Conservation (phyloP, 495 filamentous ascomycete genomes). For the Clohesyomyces aquaticus region DNA sequence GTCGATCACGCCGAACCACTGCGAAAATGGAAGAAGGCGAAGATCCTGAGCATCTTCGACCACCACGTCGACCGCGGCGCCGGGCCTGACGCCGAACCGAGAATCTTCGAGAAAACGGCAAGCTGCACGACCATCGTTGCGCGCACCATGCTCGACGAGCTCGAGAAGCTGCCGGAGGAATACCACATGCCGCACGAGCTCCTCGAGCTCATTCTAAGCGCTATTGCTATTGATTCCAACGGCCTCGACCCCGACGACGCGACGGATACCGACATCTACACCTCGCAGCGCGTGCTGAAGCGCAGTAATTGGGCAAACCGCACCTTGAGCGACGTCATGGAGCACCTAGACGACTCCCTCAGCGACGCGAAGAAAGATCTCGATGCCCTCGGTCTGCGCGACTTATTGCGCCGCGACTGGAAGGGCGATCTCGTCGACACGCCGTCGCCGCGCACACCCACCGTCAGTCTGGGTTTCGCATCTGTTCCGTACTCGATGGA, state of each 20-base stretch:
- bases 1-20: constrained; percentile 39
- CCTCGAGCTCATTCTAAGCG: constrained; percentile 40
- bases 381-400: constrained; percentile 31
- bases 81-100: constrained; percentile 31
- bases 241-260: constrained; percentile 26
- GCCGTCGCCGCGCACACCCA: constrained; percentile 36
- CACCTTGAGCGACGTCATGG: constrained; percentile 34
- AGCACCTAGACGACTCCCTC: constrained; percentile 39
- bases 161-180: constrained; percentile 37
- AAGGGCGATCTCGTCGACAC: constrained; percentile 41
- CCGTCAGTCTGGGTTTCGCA: constrained; percentile 39
- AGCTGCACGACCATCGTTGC: constrained; percentile 40
- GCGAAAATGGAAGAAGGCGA: constrained; percentile 37
- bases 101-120: constrained; percentile 41
- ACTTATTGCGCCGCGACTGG: constrained; percentile 41
- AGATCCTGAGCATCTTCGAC: constrained; percentile 41
- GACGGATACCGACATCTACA: constrained; percentile 28
- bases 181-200: constrained; percentile 44
- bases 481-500: constrained; percentile 41
- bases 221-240: constrained; percentile 42
- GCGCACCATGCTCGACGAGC: constrained; percentile 42
- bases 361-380: constrained; percentile 39
- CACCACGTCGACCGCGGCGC: constrained; percentile 39
- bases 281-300: constrained; percentile 27
- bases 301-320: constrained; percentile 35